Percentiles rank a stretch among this genome's conserved stretches.
These are phyloP conservation scores for Dothistroma septosporum DNA, from an alignment of 2,329 filamentous ascomycete species.

Conservation along the genomic window DNA sequence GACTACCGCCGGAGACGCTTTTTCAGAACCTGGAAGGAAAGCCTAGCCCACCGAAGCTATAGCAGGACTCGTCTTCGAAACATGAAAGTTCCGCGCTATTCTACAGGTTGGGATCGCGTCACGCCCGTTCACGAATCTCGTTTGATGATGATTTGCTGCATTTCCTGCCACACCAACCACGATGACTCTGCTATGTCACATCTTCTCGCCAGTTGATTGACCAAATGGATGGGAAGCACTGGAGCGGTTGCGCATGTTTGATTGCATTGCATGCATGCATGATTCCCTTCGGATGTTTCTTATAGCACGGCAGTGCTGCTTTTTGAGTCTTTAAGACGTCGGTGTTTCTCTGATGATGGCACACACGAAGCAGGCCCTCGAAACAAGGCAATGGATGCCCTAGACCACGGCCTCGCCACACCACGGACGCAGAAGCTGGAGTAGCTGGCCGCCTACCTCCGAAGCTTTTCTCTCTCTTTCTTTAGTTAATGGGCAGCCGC, in stretches of 20 bases:
- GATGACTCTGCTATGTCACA: neutral
- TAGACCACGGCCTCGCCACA: neutral
- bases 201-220: slow-evolving; percentile 1
- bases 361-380: neutral
- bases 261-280: slow-evolving; percentile 7
- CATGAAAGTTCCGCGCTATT: neutral
- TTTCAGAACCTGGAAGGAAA: slow-evolving; percentile 30
- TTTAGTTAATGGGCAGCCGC: slow-evolving; percentile 13
- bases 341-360: neutral
- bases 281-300: slow-evolving; percentile 7
- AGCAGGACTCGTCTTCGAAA: slow-evolving; percentile 4
- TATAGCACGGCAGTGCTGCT: neutral
- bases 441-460: slow-evolving; percentile 1
- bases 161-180: slow-evolving; percentile 1
- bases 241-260: slow-evolving; percentile 1
- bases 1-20: slow-evolving; percentile 46
- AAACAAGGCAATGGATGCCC: neutral
- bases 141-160: neutral
- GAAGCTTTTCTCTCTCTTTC: neutral
- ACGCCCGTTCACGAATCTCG: slow-evolving; percentile 9
- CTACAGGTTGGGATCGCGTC: slow-evolving; percentile 5
- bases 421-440: neutral
- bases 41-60: slow-evolving; percentile 23
- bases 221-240: slow-evolving; percentile 3
- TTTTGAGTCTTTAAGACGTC: neutral